Evolutionary conservation across 2,329 filamentous ascomycete species (phyloP), one percentile per base, ranked within the genome.

Genomic region (Samsoniella hepiali): DNA sequence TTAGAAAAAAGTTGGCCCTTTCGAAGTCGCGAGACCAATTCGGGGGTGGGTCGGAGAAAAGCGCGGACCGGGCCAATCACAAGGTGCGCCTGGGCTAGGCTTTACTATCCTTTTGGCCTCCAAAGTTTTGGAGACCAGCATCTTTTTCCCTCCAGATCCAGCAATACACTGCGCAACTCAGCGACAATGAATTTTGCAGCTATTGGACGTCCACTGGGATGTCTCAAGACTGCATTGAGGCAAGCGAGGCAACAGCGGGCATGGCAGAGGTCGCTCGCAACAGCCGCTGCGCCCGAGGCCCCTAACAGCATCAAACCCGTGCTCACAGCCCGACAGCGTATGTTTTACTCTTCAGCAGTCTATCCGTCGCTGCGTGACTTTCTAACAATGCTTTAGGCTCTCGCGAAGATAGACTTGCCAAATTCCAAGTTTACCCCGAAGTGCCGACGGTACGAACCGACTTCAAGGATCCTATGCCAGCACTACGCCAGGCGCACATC

Each of bases 401-500:
- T 53, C 78, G 78, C 66, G 69, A 70, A 36, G 66, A 69, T 57
- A 77, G 74, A 66, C 64, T 77, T 50, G 68, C 63, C 63, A 74
- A 73, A 57, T 85, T 85, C 73, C 76, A 81, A 66, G 74, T 85
- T 53, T 85, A 82, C 74, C 82, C 84, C 4, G 82, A 85, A 13
- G 77, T 84, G 13, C 81, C 83, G 40, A 84, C 86, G 10, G 77
- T 84, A 58, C 79, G 80, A 63, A 77, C 81, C 63, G 76, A 78
- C 63, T 84, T 84, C 76, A 85, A 86, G 63, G 83, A 93, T 71
- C 89, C 93, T 29, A 78, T 98, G 71, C 81, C 81, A 44, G 76
- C 83, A 64, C 82, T 96, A 70, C 88, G 88, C 69, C 75, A 82
- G 58, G 78, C 85, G 63, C 91, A 96, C 78, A 83, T 96, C 72